Base-by-base conservation (phyloP, 164 flowering plant species). In the Vitis rotundifolia region DNA sequence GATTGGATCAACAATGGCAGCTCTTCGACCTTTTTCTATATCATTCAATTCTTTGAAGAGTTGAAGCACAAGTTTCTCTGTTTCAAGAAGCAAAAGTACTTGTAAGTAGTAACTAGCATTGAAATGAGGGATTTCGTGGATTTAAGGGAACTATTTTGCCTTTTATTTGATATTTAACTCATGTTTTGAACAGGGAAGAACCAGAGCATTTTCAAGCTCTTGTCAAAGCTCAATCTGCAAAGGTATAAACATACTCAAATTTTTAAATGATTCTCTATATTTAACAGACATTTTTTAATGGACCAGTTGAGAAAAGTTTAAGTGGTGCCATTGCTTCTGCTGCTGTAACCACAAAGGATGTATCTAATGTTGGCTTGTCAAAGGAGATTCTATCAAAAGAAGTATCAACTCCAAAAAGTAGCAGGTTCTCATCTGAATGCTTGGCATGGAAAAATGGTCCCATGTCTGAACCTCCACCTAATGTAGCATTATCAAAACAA, bases 141-240 rank as follows among this genome's bases (percentile, higher is more conserved):
- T 67, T 49, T 37, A 58, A 28, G 49, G 58, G 67, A 16, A 10
- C 58, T 9, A 53, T 56, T 28, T 26, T 63, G 11, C 44, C 61
- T 19, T 26, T 59, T 59, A 8, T 19, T 22, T 11, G 10, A 18
- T 12, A 19, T 11, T 7, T 51, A 47, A 14, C 48, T 51, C 48
- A 26, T 16, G 19, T 11, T 76, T 56, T 47, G 47, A 64, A 69
- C 84, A 93, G 98, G 84, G 68, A 80, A 19, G 0, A 19, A 19
- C 19, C 19, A 19, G 19, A 19, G 19, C 19, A 19, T 19, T 19
- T 19, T 19, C 19, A 19, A 19, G 19, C 19, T 19, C 19, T 19
- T 60, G 88, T 93, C 2, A 60, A 84, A 59, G 82, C 47, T 63
- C 98, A 93, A 77, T 74, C 82, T 12, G 97, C 98, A 14, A 90